These are phyloP conservation scores for Podaxis sp. DNA, from an alignment of 768 basidiomycete genomes.

Conservation along the genomic window DNA sequence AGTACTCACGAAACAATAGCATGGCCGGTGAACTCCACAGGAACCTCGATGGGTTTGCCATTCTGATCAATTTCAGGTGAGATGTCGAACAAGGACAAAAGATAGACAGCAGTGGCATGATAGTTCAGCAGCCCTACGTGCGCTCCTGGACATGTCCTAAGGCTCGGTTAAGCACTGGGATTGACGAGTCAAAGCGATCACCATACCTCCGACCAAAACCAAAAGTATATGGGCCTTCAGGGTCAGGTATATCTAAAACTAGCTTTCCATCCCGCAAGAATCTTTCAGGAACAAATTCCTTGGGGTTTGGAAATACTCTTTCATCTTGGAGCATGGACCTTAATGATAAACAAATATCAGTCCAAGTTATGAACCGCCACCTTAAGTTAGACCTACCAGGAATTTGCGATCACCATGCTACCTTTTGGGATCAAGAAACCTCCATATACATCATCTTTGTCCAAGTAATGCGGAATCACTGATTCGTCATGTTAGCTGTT, in stretches of 20 bases:
- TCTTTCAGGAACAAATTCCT: slow-evolving; percentile 9
- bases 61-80: neutral
- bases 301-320: slow-evolving; percentile 1
- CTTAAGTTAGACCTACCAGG: slow-evolving; percentile 17
- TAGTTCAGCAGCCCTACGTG: slow-evolving; percentile 15
- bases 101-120: slow-evolving; percentile 15
- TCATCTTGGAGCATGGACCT: slow-evolving; percentile 11
- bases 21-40: slow-evolving; percentile 3
- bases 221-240: neutral
- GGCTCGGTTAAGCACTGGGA: neutral
- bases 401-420: slow-evolving; percentile 21
- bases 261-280: slow-evolving; percentile 10
- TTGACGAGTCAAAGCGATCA: neutral
- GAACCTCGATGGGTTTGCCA: neutral
- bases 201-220: slow-evolving; percentile 12
- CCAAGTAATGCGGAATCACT: slow-evolving; percentile 20
- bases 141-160: slow-evolving; percentile 20
- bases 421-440: slow-evolving; percentile 38
- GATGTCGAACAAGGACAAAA: slow-evolving; percentile 15
- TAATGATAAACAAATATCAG: neutral
- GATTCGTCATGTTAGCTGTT: neutral
- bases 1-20: neutral
- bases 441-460: slow-evolving; percentile 32
- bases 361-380: neutral
- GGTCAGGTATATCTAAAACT: neutral